These are phyloP conservation scores for Claviceps sp. DNA, from an alignment of 2,329 filamentous ascomycete genomes.

Conservation along the genomic window DNA sequence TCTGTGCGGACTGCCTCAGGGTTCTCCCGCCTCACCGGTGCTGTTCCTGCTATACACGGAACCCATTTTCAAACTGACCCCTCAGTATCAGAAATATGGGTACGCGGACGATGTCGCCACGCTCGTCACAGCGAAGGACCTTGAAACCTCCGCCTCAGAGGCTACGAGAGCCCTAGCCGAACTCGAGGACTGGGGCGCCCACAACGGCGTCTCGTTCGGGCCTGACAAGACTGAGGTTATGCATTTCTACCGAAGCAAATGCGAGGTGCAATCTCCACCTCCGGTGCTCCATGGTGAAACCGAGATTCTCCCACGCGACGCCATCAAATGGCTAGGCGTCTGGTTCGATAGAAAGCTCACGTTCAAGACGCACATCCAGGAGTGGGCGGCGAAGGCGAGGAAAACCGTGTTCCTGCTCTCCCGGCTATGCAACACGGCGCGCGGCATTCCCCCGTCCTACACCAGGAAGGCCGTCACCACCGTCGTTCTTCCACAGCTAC, in stretches of 20 bases:
- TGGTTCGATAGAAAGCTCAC: constrained; percentile 9
- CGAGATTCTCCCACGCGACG: neutral
- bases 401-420: constrained; percentile 1
- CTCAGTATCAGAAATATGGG: no score
- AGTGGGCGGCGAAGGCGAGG: constrained; percentile 8
- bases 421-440: neutral
- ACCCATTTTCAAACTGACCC: neutral
- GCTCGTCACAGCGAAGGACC: no score
- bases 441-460: neutral
- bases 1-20: no score
- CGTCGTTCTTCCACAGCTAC: neutral
- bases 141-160: no score
- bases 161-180: no score
- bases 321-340: constrained; percentile 12
- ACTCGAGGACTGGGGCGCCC: no score
- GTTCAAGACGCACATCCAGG: constrained; percentile 9
- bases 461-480: neutral
- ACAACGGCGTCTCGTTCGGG: no score
- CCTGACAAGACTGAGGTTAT: no score
- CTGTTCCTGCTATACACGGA: neutral
- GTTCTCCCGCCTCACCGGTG: neutral
- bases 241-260: neutral
- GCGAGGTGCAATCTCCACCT: neutral
- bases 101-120: no score
- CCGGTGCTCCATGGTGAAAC: neutral